These are phyloP conservation scores for Dendrobium catenatum DNA, from an alignment of 106 monocot species.

Conservation along the genomic window DNA sequence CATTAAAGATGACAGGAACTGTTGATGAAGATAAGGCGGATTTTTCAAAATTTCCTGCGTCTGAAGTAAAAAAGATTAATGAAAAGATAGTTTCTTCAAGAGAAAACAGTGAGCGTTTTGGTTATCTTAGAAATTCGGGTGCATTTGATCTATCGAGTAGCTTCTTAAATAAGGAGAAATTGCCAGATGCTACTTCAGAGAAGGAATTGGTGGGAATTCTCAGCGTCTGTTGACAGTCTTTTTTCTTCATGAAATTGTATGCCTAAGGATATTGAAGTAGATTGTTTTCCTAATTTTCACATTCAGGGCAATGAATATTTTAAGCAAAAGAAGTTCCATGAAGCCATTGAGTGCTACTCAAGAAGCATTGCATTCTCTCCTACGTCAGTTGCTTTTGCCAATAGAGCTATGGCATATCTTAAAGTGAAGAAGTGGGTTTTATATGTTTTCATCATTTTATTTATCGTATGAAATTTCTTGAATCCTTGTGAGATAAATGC, in stretches of 20 bases:
- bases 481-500: neutral
- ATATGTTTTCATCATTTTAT: conserved; percentile 4
- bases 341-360: conserved; percentile 96
- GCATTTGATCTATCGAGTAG: conserved; percentile 13
- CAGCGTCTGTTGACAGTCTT: neutral
- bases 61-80: conserved; percentile 19
- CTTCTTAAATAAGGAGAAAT: conserved; percentile 32
- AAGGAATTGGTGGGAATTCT: conserved; percentile 61
- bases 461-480: neutral
- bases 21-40: conserved; percentile 12
- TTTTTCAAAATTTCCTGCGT: conserved; percentile 18
- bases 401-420: conserved; percentile 98
- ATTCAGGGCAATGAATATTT: conserved; percentile 93
- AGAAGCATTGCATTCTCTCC: conserved; percentile 88
- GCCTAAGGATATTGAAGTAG: conserved; percentile 4
- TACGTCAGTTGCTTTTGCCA: conserved; percentile 87
- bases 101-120: conserved; percentile 5
- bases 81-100: conserved; percentile 10
- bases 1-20: conserved; percentile 13
- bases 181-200: conserved; percentile 76
- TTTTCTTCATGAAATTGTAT: neutral
- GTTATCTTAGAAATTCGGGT: conserved; percentile 26
- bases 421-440: conserved; percentile 68
- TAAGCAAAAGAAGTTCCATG: conserved; percentile 68
- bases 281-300: conserved; percentile 5